phyloP scores from a whole-genome alignment of 768 basidiomycete species.

The Lactarius akahatsu region DNA sequence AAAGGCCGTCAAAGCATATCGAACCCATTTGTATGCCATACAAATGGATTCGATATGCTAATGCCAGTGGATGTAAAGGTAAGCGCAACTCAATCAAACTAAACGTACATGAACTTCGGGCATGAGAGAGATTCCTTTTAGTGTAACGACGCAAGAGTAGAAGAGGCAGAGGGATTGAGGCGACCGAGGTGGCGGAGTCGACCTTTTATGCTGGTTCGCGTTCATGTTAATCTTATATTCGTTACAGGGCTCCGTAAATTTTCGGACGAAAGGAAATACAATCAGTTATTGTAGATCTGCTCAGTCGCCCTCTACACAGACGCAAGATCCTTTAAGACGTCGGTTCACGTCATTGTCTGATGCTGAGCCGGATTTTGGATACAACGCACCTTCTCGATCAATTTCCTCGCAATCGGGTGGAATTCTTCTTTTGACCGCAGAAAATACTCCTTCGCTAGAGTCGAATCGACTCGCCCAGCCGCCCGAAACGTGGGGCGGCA shows the following conservation, averaged over 20 bases:
- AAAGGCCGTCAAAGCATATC: too few species aligned
- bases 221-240: not conserved
- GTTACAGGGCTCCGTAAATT: not conserved
- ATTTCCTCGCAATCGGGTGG: conserved; percentile 72
- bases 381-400: conserved; percentile 67
- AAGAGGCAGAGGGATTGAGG: too few species aligned
- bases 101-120: too few species aligned
- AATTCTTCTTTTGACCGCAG: conserved; percentile 49
- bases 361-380: not conserved
- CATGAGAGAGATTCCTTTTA: too few species aligned
- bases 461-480: conserved; percentile 50
- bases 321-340: conserved; percentile 33
- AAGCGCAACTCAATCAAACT: too few species aligned
- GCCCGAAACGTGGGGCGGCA: conserved; percentile 67
- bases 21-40: too few species aligned
- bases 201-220: too few species aligned
- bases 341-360: not conserved
- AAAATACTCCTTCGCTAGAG: conserved; percentile 54
- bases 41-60: too few species aligned
- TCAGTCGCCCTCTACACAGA: conserved; percentile 1
- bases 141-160: too few species aligned
- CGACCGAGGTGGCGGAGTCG: too few species aligned
- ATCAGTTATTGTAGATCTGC: not conserved
- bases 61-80: too few species aligned
- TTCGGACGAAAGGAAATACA: not conserved